Base-by-base conservation (phyloP, 208 protist species). In the Acanthamoeba healyi region DNA sequence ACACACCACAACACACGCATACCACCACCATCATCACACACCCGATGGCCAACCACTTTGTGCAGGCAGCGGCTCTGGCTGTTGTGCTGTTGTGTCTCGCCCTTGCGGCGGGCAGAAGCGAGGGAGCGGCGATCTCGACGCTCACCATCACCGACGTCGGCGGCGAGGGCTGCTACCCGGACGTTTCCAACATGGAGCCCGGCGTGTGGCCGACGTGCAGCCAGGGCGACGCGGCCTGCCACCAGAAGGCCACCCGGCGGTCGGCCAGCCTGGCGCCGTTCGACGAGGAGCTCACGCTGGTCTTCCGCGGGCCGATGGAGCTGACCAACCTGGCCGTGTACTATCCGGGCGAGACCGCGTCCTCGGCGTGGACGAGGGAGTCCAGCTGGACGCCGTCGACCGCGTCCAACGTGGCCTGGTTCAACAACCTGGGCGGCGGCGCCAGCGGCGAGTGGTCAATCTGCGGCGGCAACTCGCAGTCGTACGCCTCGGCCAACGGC, bases 121-220 rank as follows among this genome's bases (percentile, higher is more conserved):
- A 2, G 15, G 51, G 3, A 4, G 51, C 5, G 19, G 51, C 12
- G 14, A 58, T 79, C 32, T 36, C 67, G 0, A 79, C 67, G 3
- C 17, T 79, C 36, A 79, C 67, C 32, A 79, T 79, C 67, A 79
- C 67, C 38, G 67, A 79, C 67, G 67, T 79, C 32, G 67, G 67
- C 10, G 67, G 67, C 14, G 34, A 38, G 17, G 67, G 67, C 19
- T 79, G 67, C 67, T 79, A 79, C 34, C 67, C 67, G 36, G 67
- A 79, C 26, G 67, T 79, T 36, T 46, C 67, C 19, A 9, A 26
- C 67, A 79, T 79, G 67, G 67, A 79, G 38, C n/a, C n/a, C 36
- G 67, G 67, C 6, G 6, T 6, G 67, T 79, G 38, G 32, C 67
- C 67, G 22, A 49, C 67, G 14, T 79, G 67, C 22, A 44, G 36